A percentile compares a stretch with the other conserved stretches of the same genome.
These are phyloP conservation scores for Metarhizium brunneum DNA, from an alignment of 2,329 filamentous ascomycete species.

Conservation along the genomic window DNA sequence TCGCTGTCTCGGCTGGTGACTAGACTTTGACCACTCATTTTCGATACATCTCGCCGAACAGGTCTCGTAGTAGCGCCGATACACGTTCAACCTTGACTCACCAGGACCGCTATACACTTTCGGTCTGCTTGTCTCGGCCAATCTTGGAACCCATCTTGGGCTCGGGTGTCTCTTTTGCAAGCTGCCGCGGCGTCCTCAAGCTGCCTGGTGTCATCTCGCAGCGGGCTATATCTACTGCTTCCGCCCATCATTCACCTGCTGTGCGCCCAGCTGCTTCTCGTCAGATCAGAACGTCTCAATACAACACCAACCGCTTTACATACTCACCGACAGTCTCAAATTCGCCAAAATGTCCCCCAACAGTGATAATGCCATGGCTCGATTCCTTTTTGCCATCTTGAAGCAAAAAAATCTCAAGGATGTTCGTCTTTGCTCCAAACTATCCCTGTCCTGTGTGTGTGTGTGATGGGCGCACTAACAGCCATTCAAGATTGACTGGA, in stretches of 20 bases:
- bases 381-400: slow-evolving; percentile 50
- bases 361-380: slow-evolving; percentile 46
- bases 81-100: neutral
- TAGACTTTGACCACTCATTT: neutral
- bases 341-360: slow-evolving; percentile 38
- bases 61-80: neutral
- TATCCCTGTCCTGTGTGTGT: neutral
- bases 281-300: neutral
- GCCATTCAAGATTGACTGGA: slow-evolving; percentile 46
- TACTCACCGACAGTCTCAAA: neutral
- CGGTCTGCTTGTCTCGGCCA: neutral
- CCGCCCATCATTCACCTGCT: neutral
- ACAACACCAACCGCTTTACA: neutral
- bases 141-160: neutral
- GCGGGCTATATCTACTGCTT: neutral
- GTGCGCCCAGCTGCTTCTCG: neutral
- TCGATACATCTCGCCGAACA: neutral
- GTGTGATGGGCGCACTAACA: neutral
- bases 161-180: neutral
- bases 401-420: slow-evolving; percentile 52
- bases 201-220: neutral
- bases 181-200: too few relatives aligned
- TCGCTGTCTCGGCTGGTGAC: neutral
- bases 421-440: slow-evolving; percentile 30
- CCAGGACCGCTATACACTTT: neutral